phyloP scores from a whole-genome alignment of 2,329 filamentous ascomycete species.

The Thielaviopsis musarum region DNA sequence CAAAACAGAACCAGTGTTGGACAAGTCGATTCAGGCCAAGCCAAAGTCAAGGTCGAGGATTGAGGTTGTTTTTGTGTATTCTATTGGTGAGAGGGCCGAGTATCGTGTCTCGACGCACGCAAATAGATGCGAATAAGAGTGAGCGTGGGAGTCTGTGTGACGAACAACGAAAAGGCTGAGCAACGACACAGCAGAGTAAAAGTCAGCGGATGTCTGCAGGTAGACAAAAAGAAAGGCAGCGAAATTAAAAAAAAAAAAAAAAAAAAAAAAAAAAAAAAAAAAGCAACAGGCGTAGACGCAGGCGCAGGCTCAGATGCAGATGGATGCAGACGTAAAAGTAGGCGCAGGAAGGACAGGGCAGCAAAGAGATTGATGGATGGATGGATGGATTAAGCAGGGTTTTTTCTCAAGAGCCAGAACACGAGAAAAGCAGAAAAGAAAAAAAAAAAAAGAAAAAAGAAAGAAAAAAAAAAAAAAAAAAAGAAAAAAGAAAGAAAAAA shows the following conservation, averaged over 20 bases:
- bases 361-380: too few relatives aligned
- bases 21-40: not conserved
- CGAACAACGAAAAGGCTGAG: not conserved
- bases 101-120: not conserved
- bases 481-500: not conserved
- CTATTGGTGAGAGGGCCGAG: not conserved
- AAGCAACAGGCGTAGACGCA: too few relatives aligned
- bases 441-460: not conserved
- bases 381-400: too few relatives aligned
- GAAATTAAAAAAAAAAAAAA: not conserved
- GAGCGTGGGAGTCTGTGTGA: not conserved
- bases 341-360: not conserved
- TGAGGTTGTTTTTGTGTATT: not conserved
- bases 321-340: not conserved
- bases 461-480: not conserved
- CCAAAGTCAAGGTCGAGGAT: not conserved
- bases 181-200: not conserved
- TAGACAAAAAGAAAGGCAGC: not conserved
- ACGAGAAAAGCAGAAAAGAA: not conserved
- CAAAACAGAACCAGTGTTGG: not conserved
- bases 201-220: not conserved
- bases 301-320: not conserved
- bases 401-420: not conserved
- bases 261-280: too few relatives aligned
- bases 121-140: not conserved